Evolutionary conservation across 768 basidiomycete species (phyloP), one percentile per base, ranked within the genome.

Genomic region (Leccinum rimulosum): DNA sequence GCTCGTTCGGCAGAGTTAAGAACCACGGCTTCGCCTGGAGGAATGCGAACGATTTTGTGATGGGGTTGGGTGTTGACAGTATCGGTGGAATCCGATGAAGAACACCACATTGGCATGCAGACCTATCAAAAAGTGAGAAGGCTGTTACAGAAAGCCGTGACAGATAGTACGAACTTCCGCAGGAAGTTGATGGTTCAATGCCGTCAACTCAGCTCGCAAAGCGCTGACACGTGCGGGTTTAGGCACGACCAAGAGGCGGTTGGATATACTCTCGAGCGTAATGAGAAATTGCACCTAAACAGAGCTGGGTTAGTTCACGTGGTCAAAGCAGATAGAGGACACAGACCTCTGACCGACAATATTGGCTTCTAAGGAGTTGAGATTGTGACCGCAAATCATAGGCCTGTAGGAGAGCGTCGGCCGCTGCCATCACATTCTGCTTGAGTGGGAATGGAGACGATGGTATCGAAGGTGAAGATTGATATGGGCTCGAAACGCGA

Each of bases 1-100:
- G 94, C 95, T 36, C 91, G 84, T 74, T 99, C 95, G 3, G 97
- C 97, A 19, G 96, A 98, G 71, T 99, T 99, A 28, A 99, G 82
- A 10, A 98, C 97, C 49, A 98, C 97, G 57, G 93, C 91, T 77
- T 99, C 97, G 14, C 95, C 93, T 3, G 97, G 96, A 11, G 96
- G 95, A 68, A 99, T 96, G 63, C 97, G 87, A 53, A 98, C 95
- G 54, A 99, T 93, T 47, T 93, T 88, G 71, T 98, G 95, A 71
- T 98, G 96, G 6, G 90, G 85, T 66, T 84, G 78, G 6, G 82
- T 78, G 43, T 52, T 50, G 78, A 73, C 31, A 50, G 50, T n/a
- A 9, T 67, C 68, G 14, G 74, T 71, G 22, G 73, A 64, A 69
- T 91, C 88, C 14, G 93, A 86, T 7, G 91, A 87, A 11, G 81